Evolutionary conservation across 2,329 filamentous ascomycete genomes (phyloP), one percentile per base, ranked within the genome.

Genomic region (Fusarium sp.): DNA sequence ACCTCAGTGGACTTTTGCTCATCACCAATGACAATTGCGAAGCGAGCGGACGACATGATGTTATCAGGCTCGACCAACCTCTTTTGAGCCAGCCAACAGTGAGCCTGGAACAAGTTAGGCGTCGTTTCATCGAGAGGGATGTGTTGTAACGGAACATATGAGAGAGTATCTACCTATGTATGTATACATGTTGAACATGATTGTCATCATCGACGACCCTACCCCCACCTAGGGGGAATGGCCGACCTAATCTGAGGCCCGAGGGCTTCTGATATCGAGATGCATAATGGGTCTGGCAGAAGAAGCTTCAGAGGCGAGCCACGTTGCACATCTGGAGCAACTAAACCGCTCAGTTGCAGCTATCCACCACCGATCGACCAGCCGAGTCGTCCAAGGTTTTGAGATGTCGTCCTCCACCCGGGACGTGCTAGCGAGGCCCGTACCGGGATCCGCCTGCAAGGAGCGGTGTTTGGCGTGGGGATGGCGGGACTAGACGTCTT

Each of bases 251-350:
- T 70, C 67, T 70, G 60, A 74, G 72, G 72, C 72, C 72, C 57
- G 72, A 75, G 49, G 64, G 61, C 65, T 69, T 58, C 67, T 58
- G 72, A 69, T 64, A 58, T 74, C 61, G 63, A 74, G 72, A 73
- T 75, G 72, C 74, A 71, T 73, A 57, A 72, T 72, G 72, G 69
- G 68, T 71, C 67, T 59, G 59, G 71, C 67, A 71, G 53, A 65
- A 68, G 72, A 72, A 65, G 69, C 72, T 72, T 69, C 65, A 70
- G 69, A 76, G 65, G 67, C 73, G 74, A 75, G 77, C 77, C 77
- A 78, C 77, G 77, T 78, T 77, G 77, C 77, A 78, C 70, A 60
- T 58, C 67, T 72, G 72, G 67, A 66, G 71, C 72, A 72, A 65
- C 69, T 74, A 74, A 71, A 71, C 73, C 74, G 70, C 71, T 74